Conservation (phyloP, 192 early-diverging fungal genomes). For the Backusella liffmaniae region DNA sequence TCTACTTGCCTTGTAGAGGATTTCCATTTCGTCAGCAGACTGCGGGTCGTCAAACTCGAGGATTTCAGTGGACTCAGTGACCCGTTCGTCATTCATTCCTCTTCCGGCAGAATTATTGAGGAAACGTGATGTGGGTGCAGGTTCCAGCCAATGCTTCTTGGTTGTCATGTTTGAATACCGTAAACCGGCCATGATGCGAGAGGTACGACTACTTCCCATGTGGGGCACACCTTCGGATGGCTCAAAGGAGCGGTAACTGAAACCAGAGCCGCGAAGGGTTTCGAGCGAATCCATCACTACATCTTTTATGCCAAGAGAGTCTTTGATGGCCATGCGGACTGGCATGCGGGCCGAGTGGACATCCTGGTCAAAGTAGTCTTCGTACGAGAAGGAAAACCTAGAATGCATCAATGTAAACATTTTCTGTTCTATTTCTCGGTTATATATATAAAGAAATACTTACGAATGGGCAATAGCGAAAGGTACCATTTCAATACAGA, state of each 20-base stretch:
- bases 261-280: slow-evolving; percentile 73
- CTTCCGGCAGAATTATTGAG: slow-evolving; percentile 9
- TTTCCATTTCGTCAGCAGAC: slow-evolving; percentile 41
- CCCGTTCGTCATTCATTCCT: slow-evolving; percentile 18
- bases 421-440: too few relatives aligned
- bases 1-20: slow-evolving; percentile 41
- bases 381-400: slow-evolving; percentile 76
- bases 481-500: slow-evolving; percentile 88
- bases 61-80: background rate
- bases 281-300: slow-evolving; percentile 78
- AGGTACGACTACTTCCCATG: slow-evolving; percentile 52
- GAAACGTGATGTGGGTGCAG: slow-evolving; percentile 34
- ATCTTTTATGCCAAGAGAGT: slow-evolving; percentile 82
- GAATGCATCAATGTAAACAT: too few relatives aligned
- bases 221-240: slow-evolving; percentile 63
- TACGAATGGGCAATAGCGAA: slow-evolving; percentile 79
- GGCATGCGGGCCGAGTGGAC: slow-evolving; percentile 73
- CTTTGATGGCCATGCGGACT: slow-evolving; percentile 74
- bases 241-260: slow-evolving; percentile 80
- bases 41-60: slow-evolving; percentile 41
- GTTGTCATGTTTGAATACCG: slow-evolving; percentile 51
- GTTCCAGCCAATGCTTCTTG: slow-evolving; percentile 53
- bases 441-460: slow-evolving; percentile 25
- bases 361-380: slow-evolving; percentile 70
- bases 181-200: slow-evolving; percentile 58